These are phyloP conservation scores for Thelephora terrestris DNA, from an alignment of 1,284 basidiomycete genomes.

Conservation along the genomic window DNA sequence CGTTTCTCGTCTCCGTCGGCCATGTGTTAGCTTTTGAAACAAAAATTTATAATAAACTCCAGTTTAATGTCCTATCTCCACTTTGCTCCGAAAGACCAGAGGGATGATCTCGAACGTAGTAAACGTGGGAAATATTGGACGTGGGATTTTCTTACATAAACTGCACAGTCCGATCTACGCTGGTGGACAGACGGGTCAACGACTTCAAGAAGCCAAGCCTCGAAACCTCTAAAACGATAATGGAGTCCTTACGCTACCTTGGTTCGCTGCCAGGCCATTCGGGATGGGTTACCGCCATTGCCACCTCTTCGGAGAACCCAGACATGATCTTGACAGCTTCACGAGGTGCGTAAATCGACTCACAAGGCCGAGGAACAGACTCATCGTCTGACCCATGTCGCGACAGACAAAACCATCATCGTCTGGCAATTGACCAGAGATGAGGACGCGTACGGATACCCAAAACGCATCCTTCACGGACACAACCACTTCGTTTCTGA, in stretches of 20 bases:
- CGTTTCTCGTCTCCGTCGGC: too few relatives aligned
- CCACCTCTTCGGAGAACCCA: constrained; percentile 93
- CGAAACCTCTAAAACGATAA: constrained; percentile 14
- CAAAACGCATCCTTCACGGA: constrained; percentile 95
- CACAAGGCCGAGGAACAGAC: background rate
- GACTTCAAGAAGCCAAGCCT: too few relatives aligned
- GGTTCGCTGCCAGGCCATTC: constrained; percentile 92
- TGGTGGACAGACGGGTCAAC: too few relatives aligned
- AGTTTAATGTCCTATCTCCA: too few relatives aligned
- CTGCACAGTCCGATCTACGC: too few relatives aligned
- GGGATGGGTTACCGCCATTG: constrained; percentile 95
- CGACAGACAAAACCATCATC: constrained; percentile 96
- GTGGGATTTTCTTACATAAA: too few relatives aligned
- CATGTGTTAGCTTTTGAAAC: too few relatives aligned
- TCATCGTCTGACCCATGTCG: constrained; percentile 4
- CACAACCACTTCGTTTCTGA: constrained; percentile 99
- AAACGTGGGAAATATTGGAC: too few relatives aligned
- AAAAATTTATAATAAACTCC: too few relatives aligned
- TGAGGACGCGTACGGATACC: constrained; percentile 87
- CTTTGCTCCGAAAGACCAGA: too few relatives aligned
- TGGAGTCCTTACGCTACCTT: constrained; percentile 90
- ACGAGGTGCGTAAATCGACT: constrained; percentile 56
- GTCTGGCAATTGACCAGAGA: constrained; percentile 99
- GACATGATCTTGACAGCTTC: constrained; percentile 97
- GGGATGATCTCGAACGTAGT: too few relatives aligned